Base-by-base conservation (phyloP, 2,329 filamentous ascomycete species). In the Canariomyces notabilis region DNA sequence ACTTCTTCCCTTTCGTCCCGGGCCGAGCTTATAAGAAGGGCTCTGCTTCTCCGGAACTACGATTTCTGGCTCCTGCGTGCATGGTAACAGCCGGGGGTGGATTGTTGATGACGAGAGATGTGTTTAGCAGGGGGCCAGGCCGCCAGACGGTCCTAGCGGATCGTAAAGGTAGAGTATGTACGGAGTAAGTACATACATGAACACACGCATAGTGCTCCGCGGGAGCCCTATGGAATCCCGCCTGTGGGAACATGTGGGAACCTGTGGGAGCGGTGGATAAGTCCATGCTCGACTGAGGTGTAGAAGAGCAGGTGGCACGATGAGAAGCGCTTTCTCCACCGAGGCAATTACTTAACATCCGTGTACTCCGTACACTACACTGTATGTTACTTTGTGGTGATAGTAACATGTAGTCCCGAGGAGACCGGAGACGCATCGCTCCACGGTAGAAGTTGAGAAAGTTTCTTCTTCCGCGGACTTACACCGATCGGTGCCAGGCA, bases 381-480 rank as follows among this genome's bases (percentile, higher is more conserved):
- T n/a, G n/a, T n/a, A n/a, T n/a, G n/a, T n/a, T n/a, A n/a, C n/a
- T n/a, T n/a, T n/a, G n/a, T n/a, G n/a, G n/a, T n/a, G n/a, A n/a
- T n/a, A n/a, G n/a, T n/a, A n/a, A 21, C 15, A 34, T 15, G 37
- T 18, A 20, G 29, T 22, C 46, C n/a, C 46, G 46, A 44, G 46
- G 41, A 44, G 37, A 2, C 18, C 46, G 46, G 42, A 49, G 35
- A 45, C 35, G 32, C 37, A 14, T 20, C 41, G 16, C 22, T 9
- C 37, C 20, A 39, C n/a, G n/a, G 20, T 15, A 23, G 14, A 15
- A 38, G 20, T 23, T 8, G 20, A n/a, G 23, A 11, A 15, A 38
- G 20, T 23, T 8, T 12, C 21, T 11, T 37, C 33, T 51, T 54
- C 55, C 55, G 55, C 55, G 55, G 55, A 56, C 38, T 50, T 57